Conservation (phyloP, 805 yeast genomes). For the Ogataea zsoltii region DNA sequence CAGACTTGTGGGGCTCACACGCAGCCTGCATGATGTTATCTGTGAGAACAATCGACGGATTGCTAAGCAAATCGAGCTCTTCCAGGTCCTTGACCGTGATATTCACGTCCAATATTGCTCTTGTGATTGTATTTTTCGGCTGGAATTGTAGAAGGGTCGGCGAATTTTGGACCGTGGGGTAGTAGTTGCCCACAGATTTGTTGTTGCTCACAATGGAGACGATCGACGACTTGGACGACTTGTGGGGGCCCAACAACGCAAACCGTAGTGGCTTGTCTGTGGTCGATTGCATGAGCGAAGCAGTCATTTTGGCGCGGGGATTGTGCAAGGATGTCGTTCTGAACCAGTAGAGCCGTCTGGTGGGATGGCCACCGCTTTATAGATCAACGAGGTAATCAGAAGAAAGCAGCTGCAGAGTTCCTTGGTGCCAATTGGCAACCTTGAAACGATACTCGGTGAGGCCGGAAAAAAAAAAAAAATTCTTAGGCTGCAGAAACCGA, state of each 20-base stretch:
- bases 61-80: conserved; percentile 26
- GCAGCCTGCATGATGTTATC: conserved; percentile 16
- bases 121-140: conserved; percentile 41
- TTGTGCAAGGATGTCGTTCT: neutral
- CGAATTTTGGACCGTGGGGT: conserved; percentile 67
- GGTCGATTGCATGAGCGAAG: conserved; percentile 27
- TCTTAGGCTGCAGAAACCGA: too few relatives aligned
- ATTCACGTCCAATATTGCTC: conserved; percentile 48
- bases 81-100: conserved; percentile 42
- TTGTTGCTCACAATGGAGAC: conserved; percentile 32
- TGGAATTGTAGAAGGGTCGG: conserved; percentile 57
- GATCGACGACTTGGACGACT: conserved; percentile 34
- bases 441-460: too few relatives aligned
- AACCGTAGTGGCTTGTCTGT: conserved; percentile 33
- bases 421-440: too few relatives aligned
- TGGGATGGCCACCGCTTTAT: too few relatives aligned
- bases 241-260: conserved; percentile 35
- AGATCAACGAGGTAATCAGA: too few relatives aligned
- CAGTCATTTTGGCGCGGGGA: neutral
- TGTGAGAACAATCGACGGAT: conserved; percentile 16
- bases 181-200: conserved; percentile 58
- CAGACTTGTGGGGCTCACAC: conserved; percentile 6
- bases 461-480: too few relatives aligned
- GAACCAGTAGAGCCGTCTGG: too few relatives aligned
- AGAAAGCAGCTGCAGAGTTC: too few relatives aligned